Evolutionary conservation across 2,329 filamentous ascomycete genomes (phyloP).

Genomic region (Fusarium tricinctum): DNA sequence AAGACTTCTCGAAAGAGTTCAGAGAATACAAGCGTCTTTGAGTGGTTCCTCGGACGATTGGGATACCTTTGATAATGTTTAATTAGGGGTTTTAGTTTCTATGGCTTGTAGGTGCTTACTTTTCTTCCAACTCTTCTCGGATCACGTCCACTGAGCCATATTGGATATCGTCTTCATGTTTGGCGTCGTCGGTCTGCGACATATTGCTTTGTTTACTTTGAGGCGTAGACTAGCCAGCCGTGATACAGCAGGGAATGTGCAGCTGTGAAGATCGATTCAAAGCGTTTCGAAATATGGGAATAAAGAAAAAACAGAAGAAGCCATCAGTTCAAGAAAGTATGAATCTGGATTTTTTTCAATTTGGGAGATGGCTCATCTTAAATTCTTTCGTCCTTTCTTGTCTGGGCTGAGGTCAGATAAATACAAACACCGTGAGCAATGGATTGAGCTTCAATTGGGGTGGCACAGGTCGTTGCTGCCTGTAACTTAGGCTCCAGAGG

Average conservation of each 20-base stretch:
- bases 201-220: constrained; percentile 15
- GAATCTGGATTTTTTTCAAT: neutral
- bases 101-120: constrained; percentile 49
- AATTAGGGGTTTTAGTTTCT: constrained; percentile 16
- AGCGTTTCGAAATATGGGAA: neutral
- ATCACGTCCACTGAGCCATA: constrained; percentile 60
- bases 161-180: constrained; percentile 66
- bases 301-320: neutral
- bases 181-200: constrained; percentile 54
- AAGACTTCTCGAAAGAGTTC: constrained; percentile 84
- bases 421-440: constrained; percentile 15
- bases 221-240: constrained; percentile 21
- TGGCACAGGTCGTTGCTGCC: constrained; percentile 34
- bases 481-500: constrained; percentile 30
- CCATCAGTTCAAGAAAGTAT: neutral
- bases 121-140: constrained; percentile 61
- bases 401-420: constrained; percentile 10
- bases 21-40: constrained; percentile 84
- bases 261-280: neutral
- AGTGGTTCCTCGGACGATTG: constrained; percentile 84
- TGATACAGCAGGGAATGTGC: neutral
- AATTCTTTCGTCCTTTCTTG: neutral
- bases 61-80: constrained; percentile 75
- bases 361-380: neutral
- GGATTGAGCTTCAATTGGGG: constrained; percentile 18